Percentiles rank a stretch among this genome's conserved stretches.
Evolutionary conservation across 2,329 filamentous ascomycete genomes (phyloP).

Genomic region (Akanthomyces dipterigenus): DNA sequence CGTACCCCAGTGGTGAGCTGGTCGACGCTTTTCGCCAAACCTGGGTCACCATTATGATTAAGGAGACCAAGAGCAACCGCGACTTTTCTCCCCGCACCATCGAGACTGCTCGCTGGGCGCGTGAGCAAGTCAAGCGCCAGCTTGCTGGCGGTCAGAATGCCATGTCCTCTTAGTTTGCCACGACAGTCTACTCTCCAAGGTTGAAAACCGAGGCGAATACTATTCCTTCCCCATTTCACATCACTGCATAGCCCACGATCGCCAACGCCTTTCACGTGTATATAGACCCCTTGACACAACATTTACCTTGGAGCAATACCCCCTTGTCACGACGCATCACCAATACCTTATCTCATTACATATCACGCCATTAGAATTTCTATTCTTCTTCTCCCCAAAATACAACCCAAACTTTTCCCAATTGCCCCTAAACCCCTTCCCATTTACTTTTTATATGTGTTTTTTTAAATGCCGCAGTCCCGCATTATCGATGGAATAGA

Average conservation of each 20-base stretch:
- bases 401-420: constrained; percentile 8
- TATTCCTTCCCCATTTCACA: constrained; percentile 1
- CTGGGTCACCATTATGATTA: constrained; percentile 84
- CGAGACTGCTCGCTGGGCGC: constrained; percentile 93
- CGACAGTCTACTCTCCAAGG: not conserved
- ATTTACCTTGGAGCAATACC: constrained; percentile 29
- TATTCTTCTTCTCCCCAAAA: constrained; percentile 7
- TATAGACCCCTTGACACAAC: constrained; percentile 34
- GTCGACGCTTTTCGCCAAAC: constrained; percentile 79
- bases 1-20: constrained; percentile 87
- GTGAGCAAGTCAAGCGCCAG: constrained; percentile 95
- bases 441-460: constrained; percentile 2
- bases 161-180: constrained; percentile 37
- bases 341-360: constrained; percentile 19
- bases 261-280: constrained; percentile 31
- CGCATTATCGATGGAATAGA: constrained; percentile 28
- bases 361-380: constrained; percentile 13
- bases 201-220: constrained; percentile 5
- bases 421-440: constrained; percentile 8
- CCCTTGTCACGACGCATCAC: constrained; percentile 26
- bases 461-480: constrained; percentile 8
- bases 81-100: constrained; percentile 81
- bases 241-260: constrained; percentile 26
- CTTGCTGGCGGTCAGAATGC: constrained; percentile 45
- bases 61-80: constrained; percentile 83